phyloP scores from a whole-genome alignment of 805 yeast species.

The Candida lessepsii region DNA sequence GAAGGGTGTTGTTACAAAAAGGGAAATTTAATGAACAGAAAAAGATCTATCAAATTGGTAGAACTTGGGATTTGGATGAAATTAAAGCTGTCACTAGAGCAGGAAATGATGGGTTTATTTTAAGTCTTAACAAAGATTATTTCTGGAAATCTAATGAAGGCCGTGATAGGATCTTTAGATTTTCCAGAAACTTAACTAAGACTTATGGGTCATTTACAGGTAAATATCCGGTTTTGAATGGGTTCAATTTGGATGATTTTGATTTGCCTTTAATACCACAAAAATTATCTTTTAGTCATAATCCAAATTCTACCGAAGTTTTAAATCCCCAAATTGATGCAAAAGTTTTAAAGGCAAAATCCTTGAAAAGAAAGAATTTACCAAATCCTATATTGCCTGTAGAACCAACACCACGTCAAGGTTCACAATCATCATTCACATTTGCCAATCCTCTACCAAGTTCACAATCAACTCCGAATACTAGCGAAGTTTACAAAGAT shows the following conservation, averaged over 20 bases:
- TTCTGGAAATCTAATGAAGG: constrained; percentile 62
- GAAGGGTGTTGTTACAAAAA: constrained; percentile 74
- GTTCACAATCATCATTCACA: constrained; percentile 6
- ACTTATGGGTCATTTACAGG: constrained; percentile 36
- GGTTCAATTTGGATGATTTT: constrained; percentile 33
- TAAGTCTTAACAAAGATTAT: constrained; percentile 71
- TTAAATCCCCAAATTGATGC: constrained; percentile 24
- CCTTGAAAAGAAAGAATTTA: constrained; percentile 22
- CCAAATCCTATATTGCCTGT: constrained; percentile 22
- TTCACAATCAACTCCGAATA: constrained; percentile 4
- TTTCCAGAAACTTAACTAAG: constrained; percentile 31
- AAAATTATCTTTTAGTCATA: constrained; percentile 11
- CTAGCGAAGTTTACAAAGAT: constrained; percentile 26
- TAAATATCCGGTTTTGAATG: constrained; percentile 35
- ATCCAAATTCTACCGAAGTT: constrained; percentile 14
- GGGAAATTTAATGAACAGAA: constrained; percentile 73
- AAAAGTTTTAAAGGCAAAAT: constrained; percentile 21
- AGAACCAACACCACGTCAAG: constrained; percentile 14
- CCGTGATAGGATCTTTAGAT: constrained; percentile 34
- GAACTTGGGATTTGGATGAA: constrained; percentile 87
- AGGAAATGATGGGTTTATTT: constrained; percentile 54
- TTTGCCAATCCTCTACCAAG: neutral
- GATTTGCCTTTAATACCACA: constrained; percentile 29
- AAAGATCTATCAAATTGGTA: constrained; percentile 80
- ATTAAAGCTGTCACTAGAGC: constrained; percentile 53